Evolutionary conservation across 495 filamentous ascomycete species (phyloP).

Genomic region (Copromyces sp.): DNA sequence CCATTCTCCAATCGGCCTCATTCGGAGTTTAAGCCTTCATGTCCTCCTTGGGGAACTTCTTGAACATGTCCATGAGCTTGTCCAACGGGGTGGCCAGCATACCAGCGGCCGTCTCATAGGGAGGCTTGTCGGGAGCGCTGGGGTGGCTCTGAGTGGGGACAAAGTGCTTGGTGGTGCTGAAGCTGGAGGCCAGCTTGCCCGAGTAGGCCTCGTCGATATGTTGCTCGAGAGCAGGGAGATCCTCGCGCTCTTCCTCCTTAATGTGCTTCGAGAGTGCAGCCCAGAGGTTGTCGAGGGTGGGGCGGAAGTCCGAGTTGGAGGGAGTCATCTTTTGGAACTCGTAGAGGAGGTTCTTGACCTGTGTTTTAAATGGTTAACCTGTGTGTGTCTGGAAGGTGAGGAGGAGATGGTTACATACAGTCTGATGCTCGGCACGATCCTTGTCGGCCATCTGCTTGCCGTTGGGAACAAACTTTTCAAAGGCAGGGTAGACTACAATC

Average conservation of each 20-base stretch:
- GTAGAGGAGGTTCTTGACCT: constrained; percentile 57
- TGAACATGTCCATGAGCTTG: constrained; percentile 38
- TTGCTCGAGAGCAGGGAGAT: constrained; percentile 47
- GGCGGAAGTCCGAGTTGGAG: constrained; percentile 36
- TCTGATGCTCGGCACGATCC: constrained; percentile 49
- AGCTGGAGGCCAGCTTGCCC: constrained; percentile 37
- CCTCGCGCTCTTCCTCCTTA: constrained; percentile 47
- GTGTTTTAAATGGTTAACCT: not conserved
- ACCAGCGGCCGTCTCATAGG: constrained; percentile 40
- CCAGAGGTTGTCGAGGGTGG: constrained; percentile 45
- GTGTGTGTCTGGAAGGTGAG: not conserved
- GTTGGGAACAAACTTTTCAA: constrained; percentile 49
- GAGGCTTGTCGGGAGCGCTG: constrained; percentile 37
- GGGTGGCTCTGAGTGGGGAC: constrained; percentile 50
- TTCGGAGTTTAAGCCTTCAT: not conserved
- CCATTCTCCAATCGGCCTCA: not conserved
- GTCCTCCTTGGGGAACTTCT: constrained; percentile 30
- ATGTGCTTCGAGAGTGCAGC: constrained; percentile 45
- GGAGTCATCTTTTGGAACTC: constrained; percentile 47
- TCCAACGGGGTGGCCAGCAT: constrained; percentile 44
- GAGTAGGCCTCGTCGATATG: constrained; percentile 29
- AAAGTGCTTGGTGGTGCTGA: constrained; percentile 51
- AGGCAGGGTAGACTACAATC: constrained; percentile 57
- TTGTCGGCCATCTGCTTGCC: constrained; percentile 44
- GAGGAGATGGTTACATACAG: constrained; percentile 21